Evolutionary conservation across 2,329 filamentous ascomycete genomes (phyloP), one percentile per base, ranked within the genome.

Genomic region (Zopfia rhizophila): DNA sequence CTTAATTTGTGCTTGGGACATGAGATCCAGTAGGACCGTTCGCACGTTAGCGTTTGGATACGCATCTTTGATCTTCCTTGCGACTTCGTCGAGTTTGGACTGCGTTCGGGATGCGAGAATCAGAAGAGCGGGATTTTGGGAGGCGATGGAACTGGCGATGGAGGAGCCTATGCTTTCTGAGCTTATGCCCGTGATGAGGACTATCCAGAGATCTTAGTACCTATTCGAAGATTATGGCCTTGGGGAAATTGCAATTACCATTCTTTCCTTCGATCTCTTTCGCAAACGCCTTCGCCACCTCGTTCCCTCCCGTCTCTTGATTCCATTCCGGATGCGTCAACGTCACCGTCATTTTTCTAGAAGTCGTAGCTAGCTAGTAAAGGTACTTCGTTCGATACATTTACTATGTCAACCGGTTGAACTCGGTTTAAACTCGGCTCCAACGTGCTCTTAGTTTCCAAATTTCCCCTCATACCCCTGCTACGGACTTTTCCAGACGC

Each of bases 51-150:
- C 51, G 0, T 72, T 66, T 22, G 73, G 50, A 16, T 64, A 53
- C 3, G 51, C 53, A 48, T 61, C 45, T 10, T 51, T 35, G 41
- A 81, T 63, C 16, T 57, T 50, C 3, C 72, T 63, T 7, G 69
- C 65, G 1, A 76, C 72, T 3, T 70, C 53, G 3, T 73, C 60
- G 10, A 76, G 61, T 37, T 79, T 82, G 11, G 64, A 44, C 7
- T 61, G 49, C 27, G 68, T 78, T 38, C 80, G 79, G 13, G 77
- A 76, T 8, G 64, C 66, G 22, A 70, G 61, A 16, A 70, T 58
- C 0, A 70, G 38, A 6, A 70, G 55, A 7, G 33, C 17, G 0
- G 67, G 66, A 1, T 36, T 40, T 42, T 68, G 63, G 0, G 64
- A 68, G 17, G 64, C 64, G 7, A 68, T 53, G 14, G 55, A 51